Evolutionary conservation across 805 yeast genomes (phyloP), one percentile per base, ranked within the genome.

Genomic region (Komagataella phaffii): DNA sequence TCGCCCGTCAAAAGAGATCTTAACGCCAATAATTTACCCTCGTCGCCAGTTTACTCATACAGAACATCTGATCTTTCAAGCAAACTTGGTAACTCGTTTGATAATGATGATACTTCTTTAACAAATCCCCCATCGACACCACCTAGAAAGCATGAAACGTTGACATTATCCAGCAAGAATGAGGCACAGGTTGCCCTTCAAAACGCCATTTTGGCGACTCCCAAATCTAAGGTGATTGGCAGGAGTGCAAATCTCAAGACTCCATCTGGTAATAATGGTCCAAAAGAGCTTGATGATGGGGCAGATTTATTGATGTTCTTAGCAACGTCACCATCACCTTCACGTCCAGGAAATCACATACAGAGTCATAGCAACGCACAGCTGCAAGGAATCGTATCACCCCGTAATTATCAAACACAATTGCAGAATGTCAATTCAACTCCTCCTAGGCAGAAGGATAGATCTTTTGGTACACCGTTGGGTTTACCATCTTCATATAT

Each of bases 271-370:
- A 47, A 44, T n/a, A 12, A 40, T 14, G 17, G 46, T 12, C 24
- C 18, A 63, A 55, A 58, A 46, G 68, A 64, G 17, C 61, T 56
- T 47, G 66, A 63, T 49, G 93, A 85, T 64, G 96, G 95, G 12
- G 96, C 95, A 1, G 91, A 84, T 62, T 67, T 88, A 54, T 73
- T 88, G 55, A 76, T 88, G 79, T 88, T 79, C 64, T 70, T 88
- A 57, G 95, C 96, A 2, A 51, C 53, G 14, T 51, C 53, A n/a
- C 53, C 53, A 6, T 51, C 53, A 7, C 53, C 53, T 18, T 48
- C 53, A 12, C 19, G 43, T 14, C 50, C 44, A 30, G 14, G 40
- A 19, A 48, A 45, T 44, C 49, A 48, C 46, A 19, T 51, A 5
- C 45, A 47, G 7, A 43, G 18, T 45, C 50, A 48, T n/a, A 21